phyloP scores from a whole-genome alignment of 495 filamentous ascomycete species.

The Clavariopsis aquatica region DNA sequence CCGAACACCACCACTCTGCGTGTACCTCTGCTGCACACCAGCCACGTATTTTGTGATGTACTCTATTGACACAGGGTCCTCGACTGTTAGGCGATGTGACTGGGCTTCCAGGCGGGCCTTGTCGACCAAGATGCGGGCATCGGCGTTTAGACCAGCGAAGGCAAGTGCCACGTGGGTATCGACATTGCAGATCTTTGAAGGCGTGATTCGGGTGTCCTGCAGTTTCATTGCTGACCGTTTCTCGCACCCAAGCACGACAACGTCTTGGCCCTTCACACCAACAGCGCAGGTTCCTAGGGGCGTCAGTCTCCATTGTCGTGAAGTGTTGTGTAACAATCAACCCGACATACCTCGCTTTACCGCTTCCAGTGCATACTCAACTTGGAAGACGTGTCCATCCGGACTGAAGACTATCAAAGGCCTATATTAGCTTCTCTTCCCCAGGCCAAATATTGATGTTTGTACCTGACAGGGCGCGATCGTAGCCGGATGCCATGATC shows the following conservation, averaged over 20 bases:
- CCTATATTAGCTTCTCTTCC: conserved; percentile 19
- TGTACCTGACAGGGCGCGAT: conserved; percentile 48
- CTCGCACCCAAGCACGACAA: conserved; percentile 96
- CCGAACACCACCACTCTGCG: conserved; percentile 93
- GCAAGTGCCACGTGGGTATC: conserved; percentile 96
- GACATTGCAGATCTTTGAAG: conserved; percentile 92
- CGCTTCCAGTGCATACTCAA: conserved; percentile 98
- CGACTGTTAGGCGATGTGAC: conserved; percentile 95
- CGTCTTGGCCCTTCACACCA: conserved; percentile 90
- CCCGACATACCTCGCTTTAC: conserved; percentile 82
- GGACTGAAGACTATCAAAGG: conserved; percentile 61
- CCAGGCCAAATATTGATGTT: conserved; percentile 6
- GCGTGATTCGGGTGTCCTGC: conserved; percentile 98
- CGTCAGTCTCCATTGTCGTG: background rate
- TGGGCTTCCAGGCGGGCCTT: conserved; percentile 96
- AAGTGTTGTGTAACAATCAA: background rate
- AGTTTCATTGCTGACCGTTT: conserved; percentile 99
- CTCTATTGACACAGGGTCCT: conserved; percentile 95
- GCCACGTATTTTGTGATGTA: conserved; percentile 99
- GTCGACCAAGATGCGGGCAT: conserved; percentile 95
- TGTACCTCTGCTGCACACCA: conserved; percentile 96
- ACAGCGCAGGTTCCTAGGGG: conserved; percentile 91
- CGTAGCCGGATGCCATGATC: conserved; percentile 48
- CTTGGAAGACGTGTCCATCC: conserved; percentile 99
- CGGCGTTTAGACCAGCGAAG: conserved; percentile 95